Base-by-base conservation (phyloP, 306 rosid species). In the Trifolium fragiferum region DNA sequence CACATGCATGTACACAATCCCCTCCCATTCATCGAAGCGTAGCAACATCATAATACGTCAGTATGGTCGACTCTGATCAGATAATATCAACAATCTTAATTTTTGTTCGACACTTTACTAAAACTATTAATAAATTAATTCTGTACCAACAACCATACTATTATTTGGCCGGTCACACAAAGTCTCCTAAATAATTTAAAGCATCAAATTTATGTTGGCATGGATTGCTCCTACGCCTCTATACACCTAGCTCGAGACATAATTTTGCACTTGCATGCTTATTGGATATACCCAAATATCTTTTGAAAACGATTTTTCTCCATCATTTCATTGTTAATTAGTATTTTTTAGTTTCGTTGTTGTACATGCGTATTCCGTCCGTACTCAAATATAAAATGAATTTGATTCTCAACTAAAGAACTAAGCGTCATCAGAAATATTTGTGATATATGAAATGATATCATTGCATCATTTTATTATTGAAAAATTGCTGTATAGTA, bases 111-210 rank as follows among this genome's bases (percentile, higher is more conserved):
- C 27, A 25, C 27, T 25, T 25, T 40, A 50, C 35, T 27, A 23
- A 27, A 59, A 58, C 4, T 27, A 27, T 27, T 13, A 25, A 6
- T 25, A 67, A 51, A n/a, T n/a, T n/a, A n/a, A 55, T 47, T 62
- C n/a, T 46, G n/a, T 20, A 55, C 41, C 53, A 20, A 20, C 76
- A 37, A 60, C 81, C 71, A 41, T 43, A 25, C 7, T 57, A 66
- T 49, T 15, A 38, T 79, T 33, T 46, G 61, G 33, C 37, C 10
- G 69, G 83, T 80, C 84, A 67, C 47, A 70, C 18, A 78, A 72
- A 80, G 90, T 59, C 47, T 82, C 64, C 72, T n/a, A 73, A 60
- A 58, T 32, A 37, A 16, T 74, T 46, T 13, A 70, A 44, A 41
- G 37, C 0, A 62, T 57, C 14, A 60, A 8, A 14, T 14, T 30